Evolutionary conservation across 352 stramenopile genomes (phyloP).

Genomic region (Globisporangium uncinulatum): DNA sequence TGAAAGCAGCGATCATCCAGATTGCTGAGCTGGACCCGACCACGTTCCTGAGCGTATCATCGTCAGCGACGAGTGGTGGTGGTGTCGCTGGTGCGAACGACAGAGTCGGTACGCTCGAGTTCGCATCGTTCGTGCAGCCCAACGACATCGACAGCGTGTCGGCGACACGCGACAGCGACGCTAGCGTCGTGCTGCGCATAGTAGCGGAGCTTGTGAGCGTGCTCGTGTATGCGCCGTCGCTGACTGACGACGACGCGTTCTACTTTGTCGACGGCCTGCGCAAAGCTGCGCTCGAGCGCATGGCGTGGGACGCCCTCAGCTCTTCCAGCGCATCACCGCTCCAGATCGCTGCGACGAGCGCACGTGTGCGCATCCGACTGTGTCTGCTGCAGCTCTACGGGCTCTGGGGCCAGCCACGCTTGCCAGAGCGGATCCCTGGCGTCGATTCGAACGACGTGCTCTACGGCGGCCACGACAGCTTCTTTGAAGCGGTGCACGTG

Average conservation of each 20-base stretch:
- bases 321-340: conserved; percentile 1
- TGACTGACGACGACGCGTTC: conserved; percentile 78
- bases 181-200: conserved; percentile 18
- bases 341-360: conserved; percentile 10
- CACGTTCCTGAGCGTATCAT: conserved; percentile 1
- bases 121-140: not conserved
- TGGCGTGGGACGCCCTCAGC: conserved; percentile 17
- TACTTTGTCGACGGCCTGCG: conserved; percentile 79
- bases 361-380: conserved; percentile 34
- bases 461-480: conserved; percentile 58
- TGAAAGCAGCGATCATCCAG: conserved; percentile 75
- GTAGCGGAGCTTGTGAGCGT: conserved; percentile 52
- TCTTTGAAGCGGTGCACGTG: conserved; percentile 40
- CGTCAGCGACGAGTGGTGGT: not conserved
- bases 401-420: conserved; percentile 46
- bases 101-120: conserved; percentile 1
- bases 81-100: conserved; percentile 1
- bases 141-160: not conserved
- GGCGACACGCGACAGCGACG: not conserved
- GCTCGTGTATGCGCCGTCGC: conserved; percentile 69
- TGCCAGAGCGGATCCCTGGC: conserved; percentile 29
- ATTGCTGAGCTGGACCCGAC: conserved; percentile 59
- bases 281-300: conserved; percentile 63
- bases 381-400: conserved; percentile 48
- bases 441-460: conserved; percentile 86